phyloP scores from a whole-genome alignment of 129 eudicot genomes.

The Flaveria brownii region DNA sequence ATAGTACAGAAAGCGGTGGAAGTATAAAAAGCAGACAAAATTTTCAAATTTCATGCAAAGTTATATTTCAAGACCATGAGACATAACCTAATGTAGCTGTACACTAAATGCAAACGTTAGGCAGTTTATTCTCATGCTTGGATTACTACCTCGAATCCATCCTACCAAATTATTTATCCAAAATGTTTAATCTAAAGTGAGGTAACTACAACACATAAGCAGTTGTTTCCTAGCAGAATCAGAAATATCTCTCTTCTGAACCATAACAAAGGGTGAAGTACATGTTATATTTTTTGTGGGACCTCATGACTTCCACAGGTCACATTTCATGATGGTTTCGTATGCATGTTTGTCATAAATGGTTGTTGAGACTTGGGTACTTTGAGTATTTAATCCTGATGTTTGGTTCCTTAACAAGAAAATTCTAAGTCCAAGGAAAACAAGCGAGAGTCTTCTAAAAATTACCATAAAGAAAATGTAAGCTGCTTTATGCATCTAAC shows the following conservation, averaged over 20 bases:
- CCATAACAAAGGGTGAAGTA: constrained; percentile 10
- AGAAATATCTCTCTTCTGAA: constrained; percentile 11
- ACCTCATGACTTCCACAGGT: constrained; percentile 25
- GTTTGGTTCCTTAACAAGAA: constrained; percentile 13
- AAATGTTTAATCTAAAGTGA: background rate
- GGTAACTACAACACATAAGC: constrained; percentile 13
- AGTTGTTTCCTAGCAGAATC: constrained; percentile 17
- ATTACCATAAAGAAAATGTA: constrained; percentile 16
- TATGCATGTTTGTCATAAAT: background rate
- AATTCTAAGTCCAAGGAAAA: constrained; percentile 12
- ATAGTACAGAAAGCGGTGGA: background rate
- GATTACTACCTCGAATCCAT: background rate
- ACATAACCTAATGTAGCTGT: background rate
- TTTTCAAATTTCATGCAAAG: background rate
- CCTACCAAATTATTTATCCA: background rate
- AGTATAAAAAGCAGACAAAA: background rate
- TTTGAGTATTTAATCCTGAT: constrained; percentile 8
- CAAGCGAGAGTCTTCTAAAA: constrained; percentile 14
- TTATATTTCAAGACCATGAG: background rate
- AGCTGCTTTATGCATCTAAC: constrained; percentile 29
- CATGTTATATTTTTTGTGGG: constrained; percentile 8
- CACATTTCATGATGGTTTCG: constrained; percentile 4
- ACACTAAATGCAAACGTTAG: background rate
- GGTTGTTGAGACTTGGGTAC: background rate
- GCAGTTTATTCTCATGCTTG: background rate